Percentiles rank a stretch among this genome's conserved stretches.
Conservation (phyloP, 495 filamentous ascomycete genomes). For the Hyaloscypha bicolor region DNA sequence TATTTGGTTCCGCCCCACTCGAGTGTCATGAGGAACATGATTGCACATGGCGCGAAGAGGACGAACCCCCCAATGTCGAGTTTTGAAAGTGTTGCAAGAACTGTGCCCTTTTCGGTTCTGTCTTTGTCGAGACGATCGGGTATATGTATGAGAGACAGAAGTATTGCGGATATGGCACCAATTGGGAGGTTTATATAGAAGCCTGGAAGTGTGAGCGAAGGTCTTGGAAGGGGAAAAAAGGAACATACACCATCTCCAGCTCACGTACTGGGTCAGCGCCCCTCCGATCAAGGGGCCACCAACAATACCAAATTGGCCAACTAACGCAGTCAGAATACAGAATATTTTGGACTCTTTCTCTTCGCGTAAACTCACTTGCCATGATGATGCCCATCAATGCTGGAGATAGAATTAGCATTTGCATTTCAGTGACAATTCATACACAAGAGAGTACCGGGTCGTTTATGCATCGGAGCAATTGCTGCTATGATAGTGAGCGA, state of each 20-base stretch:
- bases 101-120: constrained; percentile 36
- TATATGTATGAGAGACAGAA: constrained; percentile 43
- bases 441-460: constrained; percentile 55
- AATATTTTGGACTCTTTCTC: neutral
- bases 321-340: constrained; percentile 33
- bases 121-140: constrained; percentile 36
- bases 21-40: constrained; percentile 46
- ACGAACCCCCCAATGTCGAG: constrained; percentile 52
- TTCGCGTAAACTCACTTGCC: neutral
- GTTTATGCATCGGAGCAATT: constrained; percentile 47
- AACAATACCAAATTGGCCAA: constrained; percentile 48
- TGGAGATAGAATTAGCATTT: neutral
- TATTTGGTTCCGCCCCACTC: constrained; percentile 47
- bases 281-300: constrained; percentile 60
- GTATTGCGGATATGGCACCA: constrained; percentile 50
- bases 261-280: constrained; percentile 61
- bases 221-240: constrained; percentile 34
- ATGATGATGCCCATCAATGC: constrained; percentile 48
- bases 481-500: constrained; percentile 51
- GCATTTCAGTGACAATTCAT: constrained; percentile 35
- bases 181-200: constrained; percentile 70
- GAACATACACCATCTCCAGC: constrained; percentile 56
- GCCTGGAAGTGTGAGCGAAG: constrained; percentile 38
- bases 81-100: constrained; percentile 2
- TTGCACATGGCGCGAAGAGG: constrained; percentile 38